Conservation (phyloP, 1,284 basidiomycete genomes). For the Ganoderma meredithae region DNA sequence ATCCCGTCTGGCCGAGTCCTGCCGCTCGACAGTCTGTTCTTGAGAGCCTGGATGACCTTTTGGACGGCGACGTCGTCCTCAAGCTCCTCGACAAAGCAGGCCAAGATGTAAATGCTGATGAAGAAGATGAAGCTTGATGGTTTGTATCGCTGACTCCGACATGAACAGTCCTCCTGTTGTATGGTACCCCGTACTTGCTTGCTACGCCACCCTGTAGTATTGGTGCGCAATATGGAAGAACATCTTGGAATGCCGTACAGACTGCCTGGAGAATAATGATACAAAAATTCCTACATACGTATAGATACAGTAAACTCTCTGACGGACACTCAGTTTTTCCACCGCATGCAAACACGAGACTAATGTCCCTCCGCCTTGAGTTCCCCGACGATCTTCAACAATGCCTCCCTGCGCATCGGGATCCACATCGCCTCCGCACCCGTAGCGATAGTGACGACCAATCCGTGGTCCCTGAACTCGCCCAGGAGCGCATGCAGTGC, state of each 20-base stretch:
- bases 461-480: conserved; percentile 89
- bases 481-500: conserved; percentile 81
- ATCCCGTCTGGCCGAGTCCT: not conserved
- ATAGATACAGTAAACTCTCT: not conserved
- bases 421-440: conserved; percentile 78
- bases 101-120: not conserved
- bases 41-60: not conserved
- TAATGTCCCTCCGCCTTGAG: conserved; percentile 35
- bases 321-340: too few relatives aligned
- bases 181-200: too few relatives aligned
- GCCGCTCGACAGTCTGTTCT: not conserved
- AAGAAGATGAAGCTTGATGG: not conserved
- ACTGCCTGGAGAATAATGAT: not conserved
- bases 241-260: not conserved
- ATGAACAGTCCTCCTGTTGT: not conserved
- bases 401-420: conserved; percentile 76
- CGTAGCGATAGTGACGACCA: conserved; percentile 70
- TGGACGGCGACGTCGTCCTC: not conserved
- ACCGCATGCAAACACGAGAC: not conserved
- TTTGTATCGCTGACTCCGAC: too few relatives aligned
- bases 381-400: conserved; percentile 45
- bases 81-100: not conserved
- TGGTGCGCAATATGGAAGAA: not conserved
- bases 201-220: not conserved
- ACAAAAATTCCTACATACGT: not conserved